Base-by-base conservation (phyloP, 192 early-diverging fungal genomes). In the Umbelopsis ramanniana region DNA sequence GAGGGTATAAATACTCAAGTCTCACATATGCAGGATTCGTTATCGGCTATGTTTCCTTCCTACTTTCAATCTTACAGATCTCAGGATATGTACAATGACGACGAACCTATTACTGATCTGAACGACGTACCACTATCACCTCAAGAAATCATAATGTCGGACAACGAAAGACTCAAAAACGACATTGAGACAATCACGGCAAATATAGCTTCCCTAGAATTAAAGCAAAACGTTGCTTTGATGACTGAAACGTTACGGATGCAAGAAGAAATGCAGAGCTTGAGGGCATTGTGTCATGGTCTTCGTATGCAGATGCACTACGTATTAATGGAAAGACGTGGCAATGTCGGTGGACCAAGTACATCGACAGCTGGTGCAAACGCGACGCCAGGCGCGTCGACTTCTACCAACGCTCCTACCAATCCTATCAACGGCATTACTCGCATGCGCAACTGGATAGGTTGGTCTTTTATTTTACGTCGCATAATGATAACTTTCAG, bases 261-360 rank as follows among this genome's bases (percentile, higher is more conserved):
- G 68, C 86, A 91, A 50, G 91, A 92, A 55, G 91, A 92, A 68
- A 83, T 92, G 52, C 88, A 92, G 50, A 85, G 86, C 50, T 46
- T 92, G 35, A 69, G 86, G 29, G 86, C 87, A 4, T 70, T 89
- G 22, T 91, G 90, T 72, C 87, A 91, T 75, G 86, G 85, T 2
- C 57, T 92, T 40, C 85, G 90, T 45, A 85, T 86, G 83, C 91
- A 92, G 68, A 88, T 92, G 77, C 83, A 91, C 55, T 90, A 86
- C 70, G 43, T 87, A 21, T 68, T 91, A 54, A 82, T 89, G 72
- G 83, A 88, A 46, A 74, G 82, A 21, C 80, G 81, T 68, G 79
- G 72, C 0, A 23, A 63, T 8, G 47, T 46, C 0, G 48, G 24
- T 45, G 46, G 72, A 10, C 50, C 76, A 14, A 60, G 53, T 14